Evolutionary conservation across 495 filamentous ascomycete genomes (phyloP), one percentile per base, ranked within the genome.

Genomic region (Annulohypoxylon moriforme): DNA sequence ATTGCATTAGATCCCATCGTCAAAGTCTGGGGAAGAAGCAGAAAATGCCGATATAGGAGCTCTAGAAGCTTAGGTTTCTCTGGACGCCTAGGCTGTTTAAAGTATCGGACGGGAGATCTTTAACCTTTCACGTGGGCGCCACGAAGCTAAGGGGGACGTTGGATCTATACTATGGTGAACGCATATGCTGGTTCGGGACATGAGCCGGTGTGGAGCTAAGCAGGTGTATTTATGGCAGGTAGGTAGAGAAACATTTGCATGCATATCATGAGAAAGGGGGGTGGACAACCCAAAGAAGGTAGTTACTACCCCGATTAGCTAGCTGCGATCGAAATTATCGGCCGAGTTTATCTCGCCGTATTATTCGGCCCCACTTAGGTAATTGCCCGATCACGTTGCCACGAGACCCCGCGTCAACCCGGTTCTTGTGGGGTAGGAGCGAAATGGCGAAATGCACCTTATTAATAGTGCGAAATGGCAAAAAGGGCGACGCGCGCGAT

Each of bases 311-410:
- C 11, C 22, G 47, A 52, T 3, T 52, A 52, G 47, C 24, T 52
- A 52, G 47, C 25, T 24, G 47, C 47, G 22, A 52, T n/a, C 29
- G 22, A 13, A n/a, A 52, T 52, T 31, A 27, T 29, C 47, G 47
- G 47, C 47, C 47, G 25, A 29, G 47, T 27, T 29, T 52, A 27
- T 52, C 24, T 14, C 11, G 22, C 47, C 47, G 47, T 29, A 52
- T n/a, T 27, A 27, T 14, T 52, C 47, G 47, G 47, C 47, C 69
- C 69, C 69, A 59, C 69, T 67, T 67, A 24, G 42, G 11, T 61
- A 58, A 57, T 72, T 46, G 58, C 34, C 68, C 56, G 62, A 71
- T 50, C 69, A 72, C 69, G 64, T 52, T 47, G 65, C 46, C 65
- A 67, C 64, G 61, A 71, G 55, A 59, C 63, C 64, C 31, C 62